Evolutionary conservation across 768 basidiomycete species (phyloP).

Genomic region (Russula abietina): DNA sequence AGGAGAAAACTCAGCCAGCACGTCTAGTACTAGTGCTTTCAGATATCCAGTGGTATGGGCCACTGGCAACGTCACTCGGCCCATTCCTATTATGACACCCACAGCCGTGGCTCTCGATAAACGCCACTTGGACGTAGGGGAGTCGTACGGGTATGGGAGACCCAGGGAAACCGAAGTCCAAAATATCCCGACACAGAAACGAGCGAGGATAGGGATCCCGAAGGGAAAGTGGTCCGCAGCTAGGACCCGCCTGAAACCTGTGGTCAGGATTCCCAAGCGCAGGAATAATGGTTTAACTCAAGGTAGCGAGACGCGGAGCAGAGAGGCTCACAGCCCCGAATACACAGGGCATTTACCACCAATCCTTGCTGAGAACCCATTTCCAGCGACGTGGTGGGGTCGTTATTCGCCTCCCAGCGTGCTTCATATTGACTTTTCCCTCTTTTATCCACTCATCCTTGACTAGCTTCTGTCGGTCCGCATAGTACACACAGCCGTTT

Average conservation of each 20-base stretch:
- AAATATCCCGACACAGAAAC: background rate
- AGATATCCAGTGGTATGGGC: background rate
- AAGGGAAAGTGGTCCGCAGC: background rate
- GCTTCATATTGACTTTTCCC: conserved; percentile 58
- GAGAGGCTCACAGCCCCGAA: no score
- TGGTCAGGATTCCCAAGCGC: background rate
- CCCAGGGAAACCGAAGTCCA: background rate
- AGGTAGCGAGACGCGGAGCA: no score
- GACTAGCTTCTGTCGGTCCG: conserved; percentile 69
- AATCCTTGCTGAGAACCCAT: no score
- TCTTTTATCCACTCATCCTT: conserved; percentile 83
- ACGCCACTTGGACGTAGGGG: background rate
- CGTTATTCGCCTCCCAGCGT: no score
- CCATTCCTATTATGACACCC: background rate
- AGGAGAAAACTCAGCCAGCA: background rate
- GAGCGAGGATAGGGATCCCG: background rate
- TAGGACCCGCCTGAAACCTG: background rate
- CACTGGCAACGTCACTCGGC: background rate
- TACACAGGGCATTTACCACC: no score
- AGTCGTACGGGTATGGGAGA: background rate
- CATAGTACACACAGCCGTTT: no score
- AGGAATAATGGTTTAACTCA: background rate
- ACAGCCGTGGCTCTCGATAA: background rate
- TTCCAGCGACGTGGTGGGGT: no score
- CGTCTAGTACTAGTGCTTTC: no score